phyloP scores from a whole-genome alignment of 1,284 basidiomycete species.

The Pseudozyma pruni region DNA sequence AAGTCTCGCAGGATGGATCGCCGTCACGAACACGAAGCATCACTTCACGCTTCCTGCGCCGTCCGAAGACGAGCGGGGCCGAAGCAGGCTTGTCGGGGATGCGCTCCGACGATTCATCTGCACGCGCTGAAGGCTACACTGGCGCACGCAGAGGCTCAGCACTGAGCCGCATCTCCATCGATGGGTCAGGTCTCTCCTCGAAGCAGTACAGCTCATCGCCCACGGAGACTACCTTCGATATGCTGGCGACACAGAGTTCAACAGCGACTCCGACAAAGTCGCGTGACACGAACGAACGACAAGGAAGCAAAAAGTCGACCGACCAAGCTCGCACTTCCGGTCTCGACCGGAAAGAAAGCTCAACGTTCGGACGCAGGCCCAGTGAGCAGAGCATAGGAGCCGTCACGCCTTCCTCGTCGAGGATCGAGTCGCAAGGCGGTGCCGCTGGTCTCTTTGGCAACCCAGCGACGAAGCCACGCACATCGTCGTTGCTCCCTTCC shows the following conservation, averaged over 20 bases:
- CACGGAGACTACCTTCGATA: constrained; percentile 15
- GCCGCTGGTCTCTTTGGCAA: constrained; percentile 54
- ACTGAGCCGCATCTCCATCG: constrained; percentile 28
- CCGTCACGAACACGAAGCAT: constrained; percentile 16
- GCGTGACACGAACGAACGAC: constrained; percentile 5
- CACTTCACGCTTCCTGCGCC: constrained; percentile 16
- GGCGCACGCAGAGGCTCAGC: constrained; percentile 4
- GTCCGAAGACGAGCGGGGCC: constrained; percentile 37
- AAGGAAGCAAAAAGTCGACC: neutral
- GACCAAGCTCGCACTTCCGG: constrained; percentile 8
- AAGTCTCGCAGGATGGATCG: constrained; percentile 1
- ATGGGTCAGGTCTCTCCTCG: constrained; percentile 16
- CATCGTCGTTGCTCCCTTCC: constrained; percentile 55
- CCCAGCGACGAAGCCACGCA: constrained; percentile 36
- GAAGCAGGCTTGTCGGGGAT: constrained; percentile 18
- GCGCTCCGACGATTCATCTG: constrained; percentile 3
- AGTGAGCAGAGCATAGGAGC: constrained; percentile 31
- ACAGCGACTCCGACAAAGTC: constrained; percentile 9
- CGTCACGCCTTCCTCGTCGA: constrained; percentile 34
- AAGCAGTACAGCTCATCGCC: constrained; percentile 20
- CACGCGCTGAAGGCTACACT: neutral
- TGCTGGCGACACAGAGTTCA: constrained; percentile 12
- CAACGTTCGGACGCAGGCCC: constrained; percentile 18
- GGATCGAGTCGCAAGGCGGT: constrained; percentile 53
- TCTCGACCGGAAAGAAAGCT: constrained; percentile 14